These are phyloP conservation scores for Lachancea waltii DNA, from an alignment of 805 yeast genomes.

Conservation along the genomic window DNA sequence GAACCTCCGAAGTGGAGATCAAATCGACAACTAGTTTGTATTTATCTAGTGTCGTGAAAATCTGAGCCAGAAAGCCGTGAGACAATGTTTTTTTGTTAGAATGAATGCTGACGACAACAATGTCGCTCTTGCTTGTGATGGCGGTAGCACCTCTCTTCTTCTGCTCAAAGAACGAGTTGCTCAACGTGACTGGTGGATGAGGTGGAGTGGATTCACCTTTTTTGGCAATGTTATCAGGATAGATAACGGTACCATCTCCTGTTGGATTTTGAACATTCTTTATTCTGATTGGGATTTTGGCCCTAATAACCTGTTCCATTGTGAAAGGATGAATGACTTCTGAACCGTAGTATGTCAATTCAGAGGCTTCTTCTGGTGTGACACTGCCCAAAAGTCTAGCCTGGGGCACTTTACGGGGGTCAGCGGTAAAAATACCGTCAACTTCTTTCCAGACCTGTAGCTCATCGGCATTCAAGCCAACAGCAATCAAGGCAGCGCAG, in stretches of 20 bases:
- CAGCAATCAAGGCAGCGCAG: slow-evolving; percentile 95
- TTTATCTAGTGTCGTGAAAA: slow-evolving; percentile 79
- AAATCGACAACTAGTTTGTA: slow-evolving; percentile 86
- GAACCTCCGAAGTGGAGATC: slow-evolving; percentile 95
- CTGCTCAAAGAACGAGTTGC: slow-evolving; percentile 36
- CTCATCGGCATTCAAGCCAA: slow-evolving; percentile 87
- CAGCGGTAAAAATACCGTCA: slow-evolving; percentile 98
- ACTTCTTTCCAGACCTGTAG: slow-evolving; percentile 98
- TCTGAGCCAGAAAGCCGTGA: slow-evolving; percentile 90
- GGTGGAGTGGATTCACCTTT: slow-evolving; percentile 90
- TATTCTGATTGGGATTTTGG: slow-evolving; percentile 92
- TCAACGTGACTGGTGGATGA: slow-evolving; percentile 79
- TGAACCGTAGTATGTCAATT: slow-evolving; percentile 93
- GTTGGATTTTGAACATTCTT: slow-evolving; percentile 90
- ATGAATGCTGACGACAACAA: slow-evolving; percentile 87
- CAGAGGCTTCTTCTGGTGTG: slow-evolving; percentile 98
- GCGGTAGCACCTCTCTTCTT: slow-evolving; percentile 81
- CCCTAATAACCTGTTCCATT: slow-evolving; percentile 97
- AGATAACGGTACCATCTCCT: slow-evolving; percentile 91
- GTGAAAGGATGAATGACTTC: slow-evolving; percentile 99
- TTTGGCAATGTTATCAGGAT: slow-evolving; percentile 82
- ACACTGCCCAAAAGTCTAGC: slow-evolving; percentile 82
- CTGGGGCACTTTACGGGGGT: slow-evolving; percentile 88
- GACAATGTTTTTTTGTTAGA: slow-evolving; percentile 88
- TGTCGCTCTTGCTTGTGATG: slow-evolving; percentile 88